Base-by-base conservation (phyloP, 345 rosid species). In the Brassica incana region DNA sequence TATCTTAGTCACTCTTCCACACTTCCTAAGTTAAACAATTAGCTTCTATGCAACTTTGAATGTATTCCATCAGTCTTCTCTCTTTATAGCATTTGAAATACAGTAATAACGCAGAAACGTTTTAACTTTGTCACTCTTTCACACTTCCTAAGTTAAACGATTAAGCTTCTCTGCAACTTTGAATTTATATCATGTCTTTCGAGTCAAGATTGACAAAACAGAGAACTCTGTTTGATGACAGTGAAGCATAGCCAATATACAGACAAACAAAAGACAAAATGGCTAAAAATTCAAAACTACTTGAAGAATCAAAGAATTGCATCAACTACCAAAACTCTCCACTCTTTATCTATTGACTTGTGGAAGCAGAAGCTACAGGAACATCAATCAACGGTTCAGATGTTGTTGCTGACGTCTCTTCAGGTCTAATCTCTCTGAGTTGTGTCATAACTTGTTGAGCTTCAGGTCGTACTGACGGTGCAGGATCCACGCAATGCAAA, bases 241-340 rank as follows among this genome's bases (percentile, higher is more conserved):
- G 2, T 59, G 11, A 73, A 72, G 7, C 68, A 66, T 58, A 38
- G 25, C 72, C 35, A 40, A 33, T 43, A 43, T 32, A 86, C 90
- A 85, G 27, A 79, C 73, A 70, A 69, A 62, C n/a, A 62, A 59
- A 32, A 67, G 38, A 67, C 5, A 11, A 14, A 63, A 9, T 69
- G 38, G n/a, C 16, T 54, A 16, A 16, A 54, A 56, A 18, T 43
- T 30, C 52, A 43, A 18, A 16, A 69, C 61, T 52, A 80, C 66
- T 35, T 40, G 63, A 86, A 76, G 83, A 86, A 87, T 84, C 14
- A 86, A 89, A 88, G 85, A 88, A 88, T 89, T 73, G 18, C 76
- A 76, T 5, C 60, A 35, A 10, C 72, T 65, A 40, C 54, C 73
- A 78, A 78, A 78, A 78, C 0, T 8, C 36, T 74, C 52, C 12